Base-by-base conservation (phyloP, 495 filamentous ascomycete species). In the Penicillium riverlandense region DNA sequence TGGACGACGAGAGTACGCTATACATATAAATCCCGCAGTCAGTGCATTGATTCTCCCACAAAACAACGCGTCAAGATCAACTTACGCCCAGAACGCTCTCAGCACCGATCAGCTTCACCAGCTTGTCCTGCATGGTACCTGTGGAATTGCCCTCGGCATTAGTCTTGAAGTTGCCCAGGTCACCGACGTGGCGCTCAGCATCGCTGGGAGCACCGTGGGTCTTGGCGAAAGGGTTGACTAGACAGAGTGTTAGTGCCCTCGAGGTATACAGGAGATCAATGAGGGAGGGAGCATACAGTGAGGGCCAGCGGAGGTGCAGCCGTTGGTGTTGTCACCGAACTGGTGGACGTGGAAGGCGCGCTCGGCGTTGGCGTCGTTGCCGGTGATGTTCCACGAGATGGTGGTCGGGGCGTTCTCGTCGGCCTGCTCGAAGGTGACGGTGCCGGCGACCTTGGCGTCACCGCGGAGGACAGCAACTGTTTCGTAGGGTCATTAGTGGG, bases 251-350 rank as follows among this genome's bases (percentile, higher is more conserved):
- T 10, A 11, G 32, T 7, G 5, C 4, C 4, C 32, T 13, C 15
- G 29, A 12, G 14, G 10, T 43, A 2, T 34, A 16, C 22, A 10
- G 35, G 37, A 13, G 9, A 16, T 29, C 11, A 12, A 22, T 22
- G 22, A 22, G 22, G 22, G 14, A 6, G 30, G 13, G 5, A 27
- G 70, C 85, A 60, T 79, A 92, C 88, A 97, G 72, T 98, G 92
- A 56, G 92, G 90, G 35, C 92, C 92, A 41, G 92, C 92, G 47
- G 85, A 90, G 45, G 92, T 97, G 83, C 92, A 98, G 67, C 94
- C 92, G 71, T 97, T 98, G 76, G 94, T 96, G 79, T 96, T 97
- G 80, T 96, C 92, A 67, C 94, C 92, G 61, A 95, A 98, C 72
- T 92, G 85, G 76, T 97, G 92, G 61, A 97, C 83, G 77, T 97